Evolutionary conservation across 306 rosid genomes (phyloP).

Genomic region (Acacia confusa): DNA sequence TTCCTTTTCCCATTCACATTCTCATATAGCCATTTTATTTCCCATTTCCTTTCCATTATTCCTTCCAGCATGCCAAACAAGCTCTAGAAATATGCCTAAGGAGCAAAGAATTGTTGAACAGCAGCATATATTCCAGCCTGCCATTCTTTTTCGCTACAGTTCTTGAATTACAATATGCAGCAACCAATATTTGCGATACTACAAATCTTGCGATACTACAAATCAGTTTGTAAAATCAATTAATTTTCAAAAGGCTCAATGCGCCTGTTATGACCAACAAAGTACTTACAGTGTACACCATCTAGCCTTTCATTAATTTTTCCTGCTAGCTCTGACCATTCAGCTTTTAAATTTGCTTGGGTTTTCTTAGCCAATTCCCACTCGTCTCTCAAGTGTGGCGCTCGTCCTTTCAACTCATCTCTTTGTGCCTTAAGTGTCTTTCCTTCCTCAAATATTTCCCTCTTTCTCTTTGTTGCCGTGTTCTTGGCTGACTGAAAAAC

Average conservation of each 20-base stretch:
- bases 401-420: constrained; percentile 50
- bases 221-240: constrained; percentile 30
- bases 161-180: background rate
- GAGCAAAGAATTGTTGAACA: background rate
- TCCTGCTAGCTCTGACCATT: constrained; percentile 51
- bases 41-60: background rate
- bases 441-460: constrained; percentile 48
- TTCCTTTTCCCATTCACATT: background rate
- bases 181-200: background rate
- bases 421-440: constrained; percentile 44
- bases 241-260: constrained; percentile 23
- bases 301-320: constrained; percentile 33
- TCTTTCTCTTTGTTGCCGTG: constrained; percentile 38
- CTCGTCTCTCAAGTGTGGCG: constrained; percentile 40
- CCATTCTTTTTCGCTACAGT: background rate
- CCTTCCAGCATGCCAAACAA: background rate
- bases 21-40: background rate
- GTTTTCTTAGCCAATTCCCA: constrained; percentile 47
- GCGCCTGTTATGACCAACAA: constrained; percentile 21
- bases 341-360: constrained; percentile 33
- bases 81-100: background rate
- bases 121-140: background rate
- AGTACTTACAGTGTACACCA: constrained; percentile 24
- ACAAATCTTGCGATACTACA: too few species aligned
- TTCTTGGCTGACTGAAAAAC: constrained; percentile 45